Evolutionary conservation across 257 asterid species (phyloP).

Genomic region (Lithospermum erythrorhizon): DNA sequence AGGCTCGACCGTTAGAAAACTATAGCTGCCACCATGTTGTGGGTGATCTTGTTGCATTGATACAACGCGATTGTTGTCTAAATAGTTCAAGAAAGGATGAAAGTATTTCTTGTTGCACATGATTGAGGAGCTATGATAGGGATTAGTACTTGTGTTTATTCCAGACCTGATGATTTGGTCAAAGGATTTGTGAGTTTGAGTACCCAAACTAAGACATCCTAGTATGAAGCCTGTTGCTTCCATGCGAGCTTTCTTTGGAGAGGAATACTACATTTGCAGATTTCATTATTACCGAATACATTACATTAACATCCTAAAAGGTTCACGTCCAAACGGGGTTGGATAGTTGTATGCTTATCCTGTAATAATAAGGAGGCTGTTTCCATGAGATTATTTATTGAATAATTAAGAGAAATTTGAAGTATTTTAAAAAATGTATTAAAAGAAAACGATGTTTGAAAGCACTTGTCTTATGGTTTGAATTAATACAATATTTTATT

Average conservation of each 20-base stretch:
- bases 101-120: slow-evolving; percentile 67
- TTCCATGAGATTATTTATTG: too few species aligned
- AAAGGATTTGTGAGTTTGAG: slow-evolving; percentile 49
- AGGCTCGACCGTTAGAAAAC: slow-evolving; percentile 38
- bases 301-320: too few species aligned
- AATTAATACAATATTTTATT: too few species aligned
- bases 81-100: slow-evolving; percentile 20
- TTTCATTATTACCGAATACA: slow-evolving; percentile 43
- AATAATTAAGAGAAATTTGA: too few species aligned
- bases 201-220: slow-evolving; percentile 74
- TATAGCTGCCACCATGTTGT: slow-evolving; percentile 59
- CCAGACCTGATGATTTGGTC: slow-evolving; percentile 73
- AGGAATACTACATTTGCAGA: slow-evolving; percentile 86
- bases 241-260: slow-evolving; percentile 61
- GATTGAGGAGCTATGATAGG: slow-evolving; percentile 93
- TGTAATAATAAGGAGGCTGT: too few species aligned
- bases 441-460: too few species aligned
- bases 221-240: slow-evolving; percentile 42
- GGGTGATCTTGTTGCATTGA: slow-evolving; percentile 67
- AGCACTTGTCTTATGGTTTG: too few species aligned
- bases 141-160: slow-evolving; percentile 65
- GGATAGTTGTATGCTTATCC: too few species aligned
- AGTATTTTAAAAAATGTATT: too few species aligned
- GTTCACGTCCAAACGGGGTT: too few species aligned
- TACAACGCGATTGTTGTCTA: slow-evolving; percentile 5